Conservation (phyloP, 2,329 filamentous ascomycete genomes). For the Fusarium sp. region DNA sequence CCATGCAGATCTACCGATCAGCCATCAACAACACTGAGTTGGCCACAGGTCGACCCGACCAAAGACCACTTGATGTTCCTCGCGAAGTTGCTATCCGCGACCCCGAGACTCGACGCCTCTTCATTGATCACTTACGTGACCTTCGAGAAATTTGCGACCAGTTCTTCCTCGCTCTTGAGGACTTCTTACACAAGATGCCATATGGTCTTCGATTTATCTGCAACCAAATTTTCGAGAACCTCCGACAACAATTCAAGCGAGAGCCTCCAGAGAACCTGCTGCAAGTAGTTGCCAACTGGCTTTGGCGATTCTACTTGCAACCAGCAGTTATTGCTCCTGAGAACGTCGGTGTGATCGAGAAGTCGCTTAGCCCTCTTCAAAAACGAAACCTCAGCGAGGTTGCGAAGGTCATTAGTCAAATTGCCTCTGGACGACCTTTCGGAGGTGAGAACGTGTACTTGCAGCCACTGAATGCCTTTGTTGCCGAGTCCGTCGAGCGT, state of each 20-base stretch:
- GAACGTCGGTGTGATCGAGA: slow-evolving; percentile 91
- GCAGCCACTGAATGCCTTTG: slow-evolving; percentile 92
- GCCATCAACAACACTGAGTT: slow-evolving; percentile 98
- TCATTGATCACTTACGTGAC: slow-evolving; percentile 94
- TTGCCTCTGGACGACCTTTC: slow-evolving; percentile 88
- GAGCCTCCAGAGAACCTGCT: slow-evolving; percentile 83
- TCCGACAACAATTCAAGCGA: slow-evolving; percentile 80
- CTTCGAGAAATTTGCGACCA: slow-evolving; percentile 94
- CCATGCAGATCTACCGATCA: slow-evolving; percentile 95
- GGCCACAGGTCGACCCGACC: slow-evolving; percentile 85
- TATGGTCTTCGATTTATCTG: slow-evolving; percentile 92
- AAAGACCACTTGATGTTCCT: slow-evolving; percentile 83
- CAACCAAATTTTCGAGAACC: slow-evolving; percentile 83
- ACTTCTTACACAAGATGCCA: slow-evolving; percentile 86
- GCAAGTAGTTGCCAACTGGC: slow-evolving; percentile 87
- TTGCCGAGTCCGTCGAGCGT: slow-evolving; percentile 85
- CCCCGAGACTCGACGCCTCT: slow-evolving; percentile 88
- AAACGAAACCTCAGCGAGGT: slow-evolving; percentile 93
- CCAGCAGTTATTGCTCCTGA: slow-evolving; percentile 91
- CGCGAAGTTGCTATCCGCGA: slow-evolving; percentile 96
- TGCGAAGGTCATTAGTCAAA: slow-evolving; percentile 89
- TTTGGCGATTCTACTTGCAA: slow-evolving; percentile 94
- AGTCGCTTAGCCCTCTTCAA: slow-evolving; percentile 87
- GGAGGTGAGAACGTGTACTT: slow-evolving; percentile 95
- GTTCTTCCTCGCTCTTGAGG: slow-evolving; percentile 84